Conservation (phyloP, 2,329 filamentous ascomycete species). For the Lasiodiplodia gonubiensis region DNA sequence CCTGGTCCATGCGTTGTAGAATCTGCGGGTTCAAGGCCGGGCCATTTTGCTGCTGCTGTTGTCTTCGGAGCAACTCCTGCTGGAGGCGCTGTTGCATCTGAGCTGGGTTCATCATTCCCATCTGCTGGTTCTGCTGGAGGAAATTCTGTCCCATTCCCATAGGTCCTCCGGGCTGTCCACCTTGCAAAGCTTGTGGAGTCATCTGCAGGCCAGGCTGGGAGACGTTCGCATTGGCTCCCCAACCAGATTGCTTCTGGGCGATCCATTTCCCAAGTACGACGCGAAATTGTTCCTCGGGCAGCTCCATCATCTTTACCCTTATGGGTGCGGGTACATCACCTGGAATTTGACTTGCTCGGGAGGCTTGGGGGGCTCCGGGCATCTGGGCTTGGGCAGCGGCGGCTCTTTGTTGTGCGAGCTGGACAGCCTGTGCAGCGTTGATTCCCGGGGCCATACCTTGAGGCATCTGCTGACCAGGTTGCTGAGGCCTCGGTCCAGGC, state of each 20-base stretch:
- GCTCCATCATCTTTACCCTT: slow-evolving; percentile 42
- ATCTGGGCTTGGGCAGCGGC: slow-evolving; percentile 34
- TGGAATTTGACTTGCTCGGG: slow-evolving; percentile 43
- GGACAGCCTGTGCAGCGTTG: slow-evolving; percentile 41
- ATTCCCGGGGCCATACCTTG: slow-evolving; percentile 33
- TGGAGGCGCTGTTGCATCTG: slow-evolving; percentile 31
- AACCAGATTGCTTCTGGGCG: slow-evolving; percentile 1
- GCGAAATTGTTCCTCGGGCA: slow-evolving; percentile 43
- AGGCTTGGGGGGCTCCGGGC: slow-evolving; percentile 39
- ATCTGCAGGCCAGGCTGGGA: slow-evolving; percentile 40
- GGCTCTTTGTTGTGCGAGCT: slow-evolving; percentile 45
- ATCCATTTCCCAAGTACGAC: slow-evolving; percentile 10
- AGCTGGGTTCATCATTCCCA: slow-evolving; percentile 17
- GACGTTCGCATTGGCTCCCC: slow-evolving; percentile 1
- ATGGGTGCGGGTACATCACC: slow-evolving; percentile 38
- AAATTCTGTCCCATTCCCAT: slow-evolving; percentile 38
- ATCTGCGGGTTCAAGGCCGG: slow-evolving; percentile 39
- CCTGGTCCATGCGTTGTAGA: slow-evolving; percentile 40
- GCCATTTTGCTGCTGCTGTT: slow-evolving; percentile 36
- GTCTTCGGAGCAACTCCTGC: slow-evolving; percentile 28
- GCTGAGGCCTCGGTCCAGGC: slow-evolving; percentile 44
- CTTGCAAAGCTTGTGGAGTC: slow-evolving; percentile 37
- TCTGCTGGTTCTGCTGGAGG: slow-evolving; percentile 35
- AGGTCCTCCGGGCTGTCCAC: slow-evolving; percentile 37
- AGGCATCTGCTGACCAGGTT: slow-evolving; percentile 44